phyloP scores from a whole-genome alignment of 2,329 filamentous ascomycete species.

The Trichoderma breve region DNA sequence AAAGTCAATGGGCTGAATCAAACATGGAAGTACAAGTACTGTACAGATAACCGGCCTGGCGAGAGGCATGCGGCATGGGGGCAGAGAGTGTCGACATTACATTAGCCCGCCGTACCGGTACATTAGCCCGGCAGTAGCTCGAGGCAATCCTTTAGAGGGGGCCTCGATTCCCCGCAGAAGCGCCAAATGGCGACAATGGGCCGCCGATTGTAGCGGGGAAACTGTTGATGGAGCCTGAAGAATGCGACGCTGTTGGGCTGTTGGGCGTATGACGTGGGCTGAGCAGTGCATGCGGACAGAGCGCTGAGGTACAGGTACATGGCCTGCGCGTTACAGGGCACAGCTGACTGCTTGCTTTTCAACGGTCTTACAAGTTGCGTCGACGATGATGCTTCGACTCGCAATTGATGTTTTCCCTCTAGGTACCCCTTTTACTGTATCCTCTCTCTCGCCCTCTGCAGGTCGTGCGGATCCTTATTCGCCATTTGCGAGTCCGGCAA shows the following conservation, averaged over 20 bases:
- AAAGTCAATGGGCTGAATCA: neutral
- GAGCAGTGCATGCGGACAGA: neutral
- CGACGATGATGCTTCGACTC: neutral
- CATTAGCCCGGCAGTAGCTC: conserved; percentile 11
- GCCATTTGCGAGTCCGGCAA: neutral
- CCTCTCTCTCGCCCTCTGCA: neutral
- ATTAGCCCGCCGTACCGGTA: neutral
- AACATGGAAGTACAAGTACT: neutral
- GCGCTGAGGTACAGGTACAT: neutral
- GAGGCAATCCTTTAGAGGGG: conserved; percentile 10
- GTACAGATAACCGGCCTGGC: neutral
- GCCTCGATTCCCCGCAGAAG: conserved; percentile 5
- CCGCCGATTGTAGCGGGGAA: neutral
- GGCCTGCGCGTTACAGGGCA: neutral
- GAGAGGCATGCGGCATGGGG: neutral
- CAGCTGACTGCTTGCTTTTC: neutral
- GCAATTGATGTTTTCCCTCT: neutral
- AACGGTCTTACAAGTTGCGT: neutral
- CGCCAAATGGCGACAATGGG: neutral
- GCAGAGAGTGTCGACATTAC: neutral
- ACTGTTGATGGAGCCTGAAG: neutral
- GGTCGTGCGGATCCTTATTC: neutral
- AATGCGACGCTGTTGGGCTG: neutral
- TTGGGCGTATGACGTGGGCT: conserved; percentile 14
- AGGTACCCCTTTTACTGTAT: neutral